Conservation (phyloP, 345 rosid species). For the Eucalyptus pauciflora region DNA sequence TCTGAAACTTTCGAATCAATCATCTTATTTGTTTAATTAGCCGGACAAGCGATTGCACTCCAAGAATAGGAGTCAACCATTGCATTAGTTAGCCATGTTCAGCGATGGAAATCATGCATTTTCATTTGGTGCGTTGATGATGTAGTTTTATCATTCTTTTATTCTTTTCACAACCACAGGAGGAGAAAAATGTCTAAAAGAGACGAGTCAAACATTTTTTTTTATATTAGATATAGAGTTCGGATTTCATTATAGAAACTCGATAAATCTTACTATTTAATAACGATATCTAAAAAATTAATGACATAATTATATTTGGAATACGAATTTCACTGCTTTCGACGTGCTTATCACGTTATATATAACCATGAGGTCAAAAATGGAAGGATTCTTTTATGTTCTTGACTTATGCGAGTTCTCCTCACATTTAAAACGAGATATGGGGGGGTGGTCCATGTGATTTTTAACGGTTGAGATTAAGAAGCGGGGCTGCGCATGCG, state of each 20-base stretch:
- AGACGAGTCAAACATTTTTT: accelerated
- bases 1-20: background rate
- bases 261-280: background rate
- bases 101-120: background rate
- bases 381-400: background rate
- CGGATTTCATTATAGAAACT: too few species aligned
- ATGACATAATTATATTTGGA: background rate
- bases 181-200: accelerated
- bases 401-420: background rate
- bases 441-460: background rate
- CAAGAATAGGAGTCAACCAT: background rate
- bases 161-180: accelerated
- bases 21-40: background rate
- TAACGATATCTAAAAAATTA: background rate
- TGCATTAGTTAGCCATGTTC: background rate
- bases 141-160: accelerated
- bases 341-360: background rate
- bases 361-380: background rate
- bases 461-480: background rate
- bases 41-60: background rate
- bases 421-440: background rate
- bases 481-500: background rate
- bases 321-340: background rate
- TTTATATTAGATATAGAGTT: too few species aligned
- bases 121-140: accelerated